phyloP scores from a whole-genome alignment of 805 yeast genomes.

The Huiozyma sinensis region DNA sequence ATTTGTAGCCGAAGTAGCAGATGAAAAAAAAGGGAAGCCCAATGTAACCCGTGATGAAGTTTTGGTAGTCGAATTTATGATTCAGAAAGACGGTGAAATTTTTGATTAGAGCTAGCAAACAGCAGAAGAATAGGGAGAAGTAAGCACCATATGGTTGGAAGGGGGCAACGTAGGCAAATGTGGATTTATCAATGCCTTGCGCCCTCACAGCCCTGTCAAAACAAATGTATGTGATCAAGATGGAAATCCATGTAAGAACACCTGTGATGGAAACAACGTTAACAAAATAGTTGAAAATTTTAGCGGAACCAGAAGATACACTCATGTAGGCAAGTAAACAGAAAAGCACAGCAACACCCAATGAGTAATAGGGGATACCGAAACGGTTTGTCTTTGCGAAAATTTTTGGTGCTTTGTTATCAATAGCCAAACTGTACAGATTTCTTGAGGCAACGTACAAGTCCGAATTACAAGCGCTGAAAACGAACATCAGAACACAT shows the following conservation, averaged over 20 bases:
- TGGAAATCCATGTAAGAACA: slow-evolving; percentile 63
- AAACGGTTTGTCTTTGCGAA: slow-evolving; percentile 52
- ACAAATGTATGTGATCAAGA: slow-evolving; percentile 54
- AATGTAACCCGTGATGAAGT: slow-evolving; percentile 69
- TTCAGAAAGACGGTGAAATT: slow-evolving; percentile 65
- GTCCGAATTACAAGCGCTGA: slow-evolving; percentile 76
- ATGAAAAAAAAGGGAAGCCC: slow-evolving; percentile 49
- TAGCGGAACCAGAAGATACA: slow-evolving; percentile 43
- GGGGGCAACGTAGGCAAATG: slow-evolving; percentile 52
- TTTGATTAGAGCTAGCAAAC: slow-evolving; percentile 49
- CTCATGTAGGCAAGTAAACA: slow-evolving; percentile 64
- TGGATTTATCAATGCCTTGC: slow-evolving; percentile 51
- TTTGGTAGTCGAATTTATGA: slow-evolving; percentile 47
- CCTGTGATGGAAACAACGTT: slow-evolving; percentile 71
- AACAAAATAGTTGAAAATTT: slow-evolving; percentile 57
- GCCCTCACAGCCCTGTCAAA: slow-evolving; percentile 56
- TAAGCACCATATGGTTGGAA: slow-evolving; percentile 60
- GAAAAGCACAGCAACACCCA: slow-evolving; percentile 41
- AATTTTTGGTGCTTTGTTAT: slow-evolving; percentile 63
- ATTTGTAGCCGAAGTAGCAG: slow-evolving; percentile 50
- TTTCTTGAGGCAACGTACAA: slow-evolving; percentile 70
- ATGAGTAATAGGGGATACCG: slow-evolving; percentile 62
- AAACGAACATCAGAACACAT: slow-evolving; percentile 63
- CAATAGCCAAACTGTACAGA: slow-evolving; percentile 57
- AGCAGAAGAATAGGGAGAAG: slow-evolving; percentile 43